Conservation (phyloP, 768 basidiomycete genomes). For the Lentinula detonsa region DNA sequence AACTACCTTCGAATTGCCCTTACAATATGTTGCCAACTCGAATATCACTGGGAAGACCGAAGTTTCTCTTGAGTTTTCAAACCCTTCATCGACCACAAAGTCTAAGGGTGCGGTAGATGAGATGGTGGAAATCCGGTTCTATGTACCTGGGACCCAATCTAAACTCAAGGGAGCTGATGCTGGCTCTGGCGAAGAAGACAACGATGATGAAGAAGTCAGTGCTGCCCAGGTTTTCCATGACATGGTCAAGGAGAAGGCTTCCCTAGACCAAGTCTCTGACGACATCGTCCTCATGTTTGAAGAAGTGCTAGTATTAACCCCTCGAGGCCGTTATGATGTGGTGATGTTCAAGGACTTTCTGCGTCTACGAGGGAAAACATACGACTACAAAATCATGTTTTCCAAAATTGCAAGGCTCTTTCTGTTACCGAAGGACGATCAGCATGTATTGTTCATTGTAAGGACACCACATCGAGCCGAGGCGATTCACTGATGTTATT, state of each 20-base stretch:
- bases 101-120: constrained; percentile 61
- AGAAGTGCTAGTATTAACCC: constrained; percentile 91
- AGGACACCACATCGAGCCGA: constrained; percentile 20
- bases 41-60: constrained; percentile 97
- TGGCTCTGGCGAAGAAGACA: constrained; percentile 56
- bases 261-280: constrained; percentile 86
- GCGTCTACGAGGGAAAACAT: constrained; percentile 95
- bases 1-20: constrained; percentile 84
- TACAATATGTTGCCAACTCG: constrained; percentile 86
- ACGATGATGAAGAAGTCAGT: constrained; percentile 74
- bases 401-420: constrained; percentile 83
- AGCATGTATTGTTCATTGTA: constrained; percentile 93
- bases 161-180: constrained; percentile 64
- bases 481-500: background rate
- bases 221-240: constrained; percentile 98
- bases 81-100: constrained; percentile 37
- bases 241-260: constrained; percentile 91
- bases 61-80: constrained; percentile 94
- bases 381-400: constrained; percentile 97
- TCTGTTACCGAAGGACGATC: constrained; percentile 93
- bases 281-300: constrained; percentile 93
- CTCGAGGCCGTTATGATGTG: constrained; percentile 94
- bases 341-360: constrained; percentile 97
- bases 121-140: constrained; percentile 94
- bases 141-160: constrained; percentile 77